phyloP scores from a whole-genome alignment of 495 filamentous ascomycete genomes.

The Neurospora pannonica region DNA sequence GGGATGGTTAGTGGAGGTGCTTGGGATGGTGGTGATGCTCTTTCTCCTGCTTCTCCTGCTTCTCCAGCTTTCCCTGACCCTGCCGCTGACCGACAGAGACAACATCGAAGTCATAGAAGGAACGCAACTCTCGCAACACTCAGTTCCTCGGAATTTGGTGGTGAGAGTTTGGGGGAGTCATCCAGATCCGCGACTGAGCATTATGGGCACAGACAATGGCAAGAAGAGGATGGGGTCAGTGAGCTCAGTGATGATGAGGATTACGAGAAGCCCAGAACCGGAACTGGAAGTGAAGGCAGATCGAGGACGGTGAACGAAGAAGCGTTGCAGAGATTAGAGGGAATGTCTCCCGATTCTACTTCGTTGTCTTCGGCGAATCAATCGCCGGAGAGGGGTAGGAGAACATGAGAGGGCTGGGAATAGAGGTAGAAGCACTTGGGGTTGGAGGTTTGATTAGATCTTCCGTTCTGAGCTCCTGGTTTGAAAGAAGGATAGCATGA shows the following conservation, averaged over 20 bases:
- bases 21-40: neutral
- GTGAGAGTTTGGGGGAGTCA: neutral
- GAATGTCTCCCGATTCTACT: neutral
- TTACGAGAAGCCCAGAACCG: neutral
- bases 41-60: neutral
- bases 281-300: too few relatives aligned
- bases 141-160: neutral
- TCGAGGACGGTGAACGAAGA: neutral
- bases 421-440: neutral
- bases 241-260: neutral
- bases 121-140: neutral
- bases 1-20: constrained; percentile 18
- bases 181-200: too few relatives aligned
- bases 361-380: neutral
- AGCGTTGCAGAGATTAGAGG: neutral
- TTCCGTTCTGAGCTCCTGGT: neutral
- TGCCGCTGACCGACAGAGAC: too few relatives aligned
- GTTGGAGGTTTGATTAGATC: neutral
- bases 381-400: neutral
- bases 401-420: neutral
- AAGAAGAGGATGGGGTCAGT: neutral
- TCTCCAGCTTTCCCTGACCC: neutral
- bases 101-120: neutral
- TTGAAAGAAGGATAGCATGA: neutral
- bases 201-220: too few relatives aligned